Percentiles rank a stretch among this genome's conserved stretches.
These are phyloP conservation scores for Grigorovia yakushimaensis DNA, from an alignment of 805 yeast species.

Conservation along the genomic window DNA sequence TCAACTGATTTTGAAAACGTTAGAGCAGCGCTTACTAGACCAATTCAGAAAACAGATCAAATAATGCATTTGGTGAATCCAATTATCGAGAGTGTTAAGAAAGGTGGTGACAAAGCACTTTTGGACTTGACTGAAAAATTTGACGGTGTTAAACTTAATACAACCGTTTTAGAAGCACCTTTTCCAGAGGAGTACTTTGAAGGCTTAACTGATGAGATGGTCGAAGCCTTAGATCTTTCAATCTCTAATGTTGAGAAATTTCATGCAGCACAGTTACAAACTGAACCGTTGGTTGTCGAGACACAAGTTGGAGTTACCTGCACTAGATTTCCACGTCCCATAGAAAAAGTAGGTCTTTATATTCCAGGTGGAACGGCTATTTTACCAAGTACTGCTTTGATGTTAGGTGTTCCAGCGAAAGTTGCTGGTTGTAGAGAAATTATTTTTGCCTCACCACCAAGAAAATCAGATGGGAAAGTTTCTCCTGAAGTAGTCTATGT, in stretches of 20 bases:
- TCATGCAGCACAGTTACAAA: slow-evolving; percentile 86
- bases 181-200: slow-evolving; percentile 70
- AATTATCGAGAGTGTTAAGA: slow-evolving; percentile 67
- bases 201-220: slow-evolving; percentile 62
- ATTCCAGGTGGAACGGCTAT: slow-evolving; percentile 99
- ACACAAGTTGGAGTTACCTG: slow-evolving; percentile 91
- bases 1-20: slow-evolving; percentile 34
- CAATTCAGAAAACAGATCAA: slow-evolving; percentile 89
- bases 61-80: slow-evolving; percentile 91
- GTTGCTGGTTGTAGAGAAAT: slow-evolving; percentile 96
- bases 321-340: slow-evolving; percentile 90
- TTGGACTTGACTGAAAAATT: slow-evolving; percentile 85
- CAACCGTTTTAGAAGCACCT: slow-evolving; percentile 82
- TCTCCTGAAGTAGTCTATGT: slow-evolving; percentile 97
- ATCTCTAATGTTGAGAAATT: slow-evolving; percentile 81
- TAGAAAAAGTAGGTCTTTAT: slow-evolving; percentile 88
- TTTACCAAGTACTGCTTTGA: slow-evolving; percentile 92
- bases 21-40: slow-evolving; percentile 65
- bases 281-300: slow-evolving; percentile 68
- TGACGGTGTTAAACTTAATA: slow-evolving; percentile 64
- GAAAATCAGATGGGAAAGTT: slow-evolving; percentile 72
- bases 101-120: slow-evolving; percentile 77
- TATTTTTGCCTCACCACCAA: slow-evolving; percentile 90
- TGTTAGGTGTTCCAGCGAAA: slow-evolving; percentile 97
- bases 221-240: slow-evolving; percentile 79